These are phyloP conservation scores for Clonostachys solani DNA, from an alignment of 2,329 filamentous ascomycete species.

Conservation along the genomic window DNA sequence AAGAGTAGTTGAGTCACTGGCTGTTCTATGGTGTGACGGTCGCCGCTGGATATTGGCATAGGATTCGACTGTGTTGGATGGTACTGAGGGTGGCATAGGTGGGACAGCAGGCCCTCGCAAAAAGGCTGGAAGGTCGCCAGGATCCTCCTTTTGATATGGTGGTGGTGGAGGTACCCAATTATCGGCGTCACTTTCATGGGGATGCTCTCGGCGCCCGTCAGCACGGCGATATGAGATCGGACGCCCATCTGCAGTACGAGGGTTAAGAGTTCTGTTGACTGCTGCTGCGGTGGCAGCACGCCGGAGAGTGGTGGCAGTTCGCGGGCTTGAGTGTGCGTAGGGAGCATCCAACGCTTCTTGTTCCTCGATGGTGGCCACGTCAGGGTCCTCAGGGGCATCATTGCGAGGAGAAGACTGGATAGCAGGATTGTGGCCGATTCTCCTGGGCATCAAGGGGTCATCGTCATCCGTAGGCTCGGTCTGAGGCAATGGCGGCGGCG, in stretches of 20 bases:
- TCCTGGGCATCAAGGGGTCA: constrained; percentile 49
- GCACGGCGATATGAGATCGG: constrained; percentile 62
- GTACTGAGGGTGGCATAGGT: constrained; percentile 15
- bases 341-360: constrained; percentile 65
- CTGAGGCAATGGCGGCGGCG: constrained; percentile 21
- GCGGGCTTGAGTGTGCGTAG: constrained; percentile 68
- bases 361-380: constrained; percentile 45
- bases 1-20: constrained; percentile 26
- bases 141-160: constrained; percentile 67
- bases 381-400: constrained; percentile 28
- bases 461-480: constrained; percentile 30
- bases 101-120: constrained; percentile 43
- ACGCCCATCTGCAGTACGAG: constrained; percentile 47
- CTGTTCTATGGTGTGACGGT: constrained; percentile 19
- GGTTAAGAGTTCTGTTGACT: constrained; percentile 64
- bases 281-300: constrained; percentile 75
- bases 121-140: constrained; percentile 51
- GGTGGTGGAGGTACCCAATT: constrained; percentile 86
- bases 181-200: constrained; percentile 83
- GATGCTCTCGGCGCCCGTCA: constrained; percentile 67
- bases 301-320: constrained; percentile 65
- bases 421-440: constrained; percentile 26
- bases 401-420: constrained; percentile 5
- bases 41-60: not conserved
- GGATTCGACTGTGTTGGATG: not conserved